Conservation (phyloP, 2,329 filamentous ascomycete species). For the Malbranchea zuffiana region DNA sequence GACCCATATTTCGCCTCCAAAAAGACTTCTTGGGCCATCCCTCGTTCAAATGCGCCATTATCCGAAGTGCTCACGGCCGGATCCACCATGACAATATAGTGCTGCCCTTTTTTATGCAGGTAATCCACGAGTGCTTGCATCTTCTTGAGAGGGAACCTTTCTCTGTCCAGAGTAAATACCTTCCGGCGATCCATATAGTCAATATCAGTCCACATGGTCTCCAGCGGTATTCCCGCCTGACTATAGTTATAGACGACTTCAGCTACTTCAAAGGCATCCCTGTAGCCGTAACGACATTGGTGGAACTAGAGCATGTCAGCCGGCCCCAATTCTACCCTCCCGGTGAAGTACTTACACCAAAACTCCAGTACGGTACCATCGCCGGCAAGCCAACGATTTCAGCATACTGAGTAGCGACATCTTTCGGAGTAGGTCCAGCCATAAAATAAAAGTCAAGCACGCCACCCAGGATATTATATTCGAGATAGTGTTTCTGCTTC, state of each 20-base stretch:
- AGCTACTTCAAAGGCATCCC: conserved; percentile 27
- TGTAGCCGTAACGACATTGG: conserved; percentile 51
- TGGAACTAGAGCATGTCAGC: conserved; percentile 28
- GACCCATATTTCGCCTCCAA: conserved; percentile 43
- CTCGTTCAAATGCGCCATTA: conserved; percentile 47
- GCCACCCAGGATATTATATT: conserved; percentile 65
- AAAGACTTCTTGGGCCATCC: conserved; percentile 43
- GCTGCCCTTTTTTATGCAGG: conserved; percentile 51
- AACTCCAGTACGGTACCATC: conserved; percentile 50
- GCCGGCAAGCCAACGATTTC: conserved; percentile 42
- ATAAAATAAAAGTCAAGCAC: conserved; percentile 58
- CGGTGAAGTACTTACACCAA: conserved; percentile 35
- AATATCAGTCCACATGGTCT: conserved; percentile 28
- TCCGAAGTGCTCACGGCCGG: conserved; percentile 32
- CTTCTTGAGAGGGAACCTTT: conserved; percentile 47
- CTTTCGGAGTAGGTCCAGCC: conserved; percentile 43
- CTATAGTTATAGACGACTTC: conserved; percentile 27
- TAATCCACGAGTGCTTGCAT: conserved; percentile 53
- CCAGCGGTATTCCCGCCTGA: conserved; percentile 23
- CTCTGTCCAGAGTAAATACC: conserved; percentile 30
- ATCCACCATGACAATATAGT: conserved; percentile 63
- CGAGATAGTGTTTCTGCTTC: conserved; percentile 53
- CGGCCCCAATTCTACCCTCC: neutral
- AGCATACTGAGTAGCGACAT: conserved; percentile 47
- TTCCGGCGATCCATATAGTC: conserved; percentile 23